Base-by-base conservation (phyloP, 768 basidiomycete genomes). In the Leccinum longicurvipes region DNA sequence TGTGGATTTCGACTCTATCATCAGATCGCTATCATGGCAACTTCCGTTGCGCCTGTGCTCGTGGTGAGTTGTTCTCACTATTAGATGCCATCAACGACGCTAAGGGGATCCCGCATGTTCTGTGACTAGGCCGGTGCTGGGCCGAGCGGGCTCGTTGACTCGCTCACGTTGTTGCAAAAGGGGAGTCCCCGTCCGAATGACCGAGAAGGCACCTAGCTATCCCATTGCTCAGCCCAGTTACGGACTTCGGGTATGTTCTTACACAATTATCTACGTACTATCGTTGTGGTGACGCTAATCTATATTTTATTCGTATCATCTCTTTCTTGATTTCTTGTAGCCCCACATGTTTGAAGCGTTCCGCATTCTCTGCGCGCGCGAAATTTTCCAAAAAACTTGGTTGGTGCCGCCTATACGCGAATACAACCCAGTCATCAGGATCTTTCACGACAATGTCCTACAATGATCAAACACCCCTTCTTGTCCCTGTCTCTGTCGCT, bases 111-210 rank as follows among this genome's bases (percentile, higher is more conserved):
- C 19, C 32, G 10, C 12, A 3, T 36, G 47, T 10, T 34, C 32
- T 45, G 24, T 15, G 4, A 8, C 24, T 47, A 73, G 63, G 64
- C 58, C 46, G 72, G 69, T 17, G 67, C 53, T 29, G 72, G 68
- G 15, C 69, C 71, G 14, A 51, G 67, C 0, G 72, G 74, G 23
- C 64, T 73, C 14, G 61, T 68, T 25, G 63, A 58, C 21, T 73
- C 73, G 3, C 69, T 72, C 6, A 64, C 65, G 1, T 64, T 76
- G 24, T 62, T 77, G 15, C 70, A 71, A 21, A 79, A 80, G 63
- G 73, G 75, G 5, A 66, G n/a, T 82, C 17, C 72, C 78, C 10
- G 76, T 83, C 7, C 77, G 80, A 19, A 74, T 85, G 25, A 77
- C 84, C 46, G 77, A 83, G 55, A 80, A 79, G 57, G 74, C 73